A percentile compares a stretch with the other conserved stretches of the same genome.
Conservation (phyloP, 2,329 filamentous ascomycete species). For the Botryotinia calthae region DNA sequence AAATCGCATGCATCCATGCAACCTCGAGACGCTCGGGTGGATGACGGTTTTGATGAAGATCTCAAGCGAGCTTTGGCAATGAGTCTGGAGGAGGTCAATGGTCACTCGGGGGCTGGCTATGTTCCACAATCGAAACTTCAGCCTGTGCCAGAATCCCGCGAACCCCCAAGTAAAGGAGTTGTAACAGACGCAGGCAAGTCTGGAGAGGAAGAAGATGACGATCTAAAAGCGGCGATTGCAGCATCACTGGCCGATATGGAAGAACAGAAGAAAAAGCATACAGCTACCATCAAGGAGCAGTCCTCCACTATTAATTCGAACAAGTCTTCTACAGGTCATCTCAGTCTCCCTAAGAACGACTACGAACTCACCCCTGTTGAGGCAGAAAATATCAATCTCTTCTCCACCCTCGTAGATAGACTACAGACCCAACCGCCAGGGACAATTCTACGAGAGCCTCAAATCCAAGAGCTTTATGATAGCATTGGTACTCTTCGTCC, state of each 20-base stretch:
- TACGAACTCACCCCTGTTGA: conserved; percentile 93
- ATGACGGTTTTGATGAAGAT: conserved; percentile 92
- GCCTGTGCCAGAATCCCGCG: conserved; percentile 29
- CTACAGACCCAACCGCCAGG: conserved; percentile 93
- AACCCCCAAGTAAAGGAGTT: conserved; percentile 35
- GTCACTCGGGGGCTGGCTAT: conserved; percentile 67
- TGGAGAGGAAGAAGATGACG: conserved; percentile 85
- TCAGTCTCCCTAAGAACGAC: conserved; percentile 75
- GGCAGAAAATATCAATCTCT: conserved; percentile 96
- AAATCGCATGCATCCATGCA: conserved; percentile 71
- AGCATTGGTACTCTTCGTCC: conserved; percentile 91
- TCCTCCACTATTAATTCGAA: conserved; percentile 53
- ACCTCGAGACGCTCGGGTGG: conserved; percentile 81
- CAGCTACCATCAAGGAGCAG: conserved; percentile 78
- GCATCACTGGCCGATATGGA: conserved; percentile 96
- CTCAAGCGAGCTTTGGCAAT: conserved; percentile 90
- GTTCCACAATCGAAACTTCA: conserved; percentile 59
- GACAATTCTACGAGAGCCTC: conserved; percentile 92
- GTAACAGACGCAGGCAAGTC: conserved; percentile 45
- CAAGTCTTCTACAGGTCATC: conserved; percentile 48
- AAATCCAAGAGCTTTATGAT: conserved; percentile 97
- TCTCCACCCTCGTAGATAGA: conserved; percentile 89
- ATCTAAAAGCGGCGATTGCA: conserved; percentile 91
- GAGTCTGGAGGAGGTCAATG: conserved; percentile 91
- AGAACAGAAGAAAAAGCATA: conserved; percentile 90